Evolutionary conservation across 169 alveolate species (phyloP).

Genomic region (Amoebophrya sp.): DNA sequence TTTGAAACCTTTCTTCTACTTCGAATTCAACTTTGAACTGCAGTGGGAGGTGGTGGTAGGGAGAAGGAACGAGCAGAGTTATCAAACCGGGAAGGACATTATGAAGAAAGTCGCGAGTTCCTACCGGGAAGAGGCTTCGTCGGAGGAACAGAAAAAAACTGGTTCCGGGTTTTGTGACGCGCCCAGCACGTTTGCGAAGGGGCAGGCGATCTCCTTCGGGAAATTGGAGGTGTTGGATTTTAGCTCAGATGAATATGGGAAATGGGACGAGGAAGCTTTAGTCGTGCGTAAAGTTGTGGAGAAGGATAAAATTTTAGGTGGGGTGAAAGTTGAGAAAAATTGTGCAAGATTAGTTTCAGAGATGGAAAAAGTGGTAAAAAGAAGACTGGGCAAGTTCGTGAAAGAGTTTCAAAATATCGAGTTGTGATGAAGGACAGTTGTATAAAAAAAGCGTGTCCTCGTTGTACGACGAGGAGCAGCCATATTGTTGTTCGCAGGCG

Average conservation of each 20-base stretch:
- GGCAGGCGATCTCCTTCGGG: background rate
- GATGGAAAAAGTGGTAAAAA: too few relatives aligned
- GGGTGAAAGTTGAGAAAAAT: too few relatives aligned
- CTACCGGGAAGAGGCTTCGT: background rate
- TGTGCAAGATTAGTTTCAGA: too few relatives aligned
- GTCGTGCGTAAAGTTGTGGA: too few relatives aligned
- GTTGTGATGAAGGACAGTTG: too few relatives aligned
- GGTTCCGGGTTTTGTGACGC: background rate
- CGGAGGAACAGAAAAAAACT: background rate
- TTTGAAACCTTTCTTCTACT: background rate
- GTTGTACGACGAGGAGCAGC: too few relatives aligned
- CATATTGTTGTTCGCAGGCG: too few relatives aligned
- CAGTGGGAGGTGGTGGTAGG: background rate
- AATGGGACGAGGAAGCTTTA: too few relatives aligned
- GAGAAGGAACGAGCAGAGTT: background rate
- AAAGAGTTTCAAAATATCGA: too few relatives aligned
- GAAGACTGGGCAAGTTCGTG: too few relatives aligned
- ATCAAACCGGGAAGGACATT: background rate
- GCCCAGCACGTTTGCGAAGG: background rate
- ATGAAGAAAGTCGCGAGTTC: background rate
- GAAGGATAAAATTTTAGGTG: too few relatives aligned
- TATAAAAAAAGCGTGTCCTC: too few relatives aligned
- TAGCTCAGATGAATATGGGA: background rate
- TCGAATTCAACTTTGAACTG: background rate
- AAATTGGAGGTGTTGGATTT: background rate